Evolutionary conservation across 139 green algal species (phyloP), one percentile per base, ranked within the genome.

Genomic region (Haematococcus sp.): DNA sequence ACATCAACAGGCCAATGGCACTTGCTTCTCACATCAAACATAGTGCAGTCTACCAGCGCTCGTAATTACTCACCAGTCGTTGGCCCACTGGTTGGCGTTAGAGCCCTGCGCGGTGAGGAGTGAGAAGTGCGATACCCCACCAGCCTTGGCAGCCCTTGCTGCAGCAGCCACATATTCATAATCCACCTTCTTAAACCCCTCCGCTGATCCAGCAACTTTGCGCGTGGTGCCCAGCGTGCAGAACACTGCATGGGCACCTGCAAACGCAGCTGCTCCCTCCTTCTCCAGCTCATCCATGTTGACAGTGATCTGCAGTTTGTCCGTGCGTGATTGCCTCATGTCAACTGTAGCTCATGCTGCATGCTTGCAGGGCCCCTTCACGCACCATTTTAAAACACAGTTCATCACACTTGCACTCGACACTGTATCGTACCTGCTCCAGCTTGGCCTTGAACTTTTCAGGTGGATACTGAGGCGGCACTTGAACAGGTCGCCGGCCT

Each of bases 211-310:
- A n/a, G 85, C 85, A 23, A 85, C 85, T 40, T 70, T 74, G 7
- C 87, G 76, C 4, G 86, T 91, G 22, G 87, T 92, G 51, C 87
- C 87, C 28, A 92, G 75, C 2, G 76, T 72, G 63, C 83, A 90
- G 64, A 92, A 92, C 0, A 87, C 78, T 0, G 76, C 64, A 72
- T 86, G 71, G 0, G 80, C 85, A 4, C 78, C 76, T 0, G 32
- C 22, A 44, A 90, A 80, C 0, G 77, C 81, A 0, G 75, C 71
- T 0, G 34, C 56, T 0, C 31, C 81, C 46, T 87, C 76, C 25
- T 44, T 19, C 40, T 85, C 58, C 27, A 85, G 28, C 1, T 77
- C 73, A 31, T 86, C 80, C 75, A 85, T 88, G 49, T 86, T 66
- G 0, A 90, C 55, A 17, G 66, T 71, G 11, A 51, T 44, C 66